Evolutionary conservation across 179 eudicot species (phyloP), one percentile per base, ranked within the genome.

Genomic region (Kewa caespitosa): DNA sequence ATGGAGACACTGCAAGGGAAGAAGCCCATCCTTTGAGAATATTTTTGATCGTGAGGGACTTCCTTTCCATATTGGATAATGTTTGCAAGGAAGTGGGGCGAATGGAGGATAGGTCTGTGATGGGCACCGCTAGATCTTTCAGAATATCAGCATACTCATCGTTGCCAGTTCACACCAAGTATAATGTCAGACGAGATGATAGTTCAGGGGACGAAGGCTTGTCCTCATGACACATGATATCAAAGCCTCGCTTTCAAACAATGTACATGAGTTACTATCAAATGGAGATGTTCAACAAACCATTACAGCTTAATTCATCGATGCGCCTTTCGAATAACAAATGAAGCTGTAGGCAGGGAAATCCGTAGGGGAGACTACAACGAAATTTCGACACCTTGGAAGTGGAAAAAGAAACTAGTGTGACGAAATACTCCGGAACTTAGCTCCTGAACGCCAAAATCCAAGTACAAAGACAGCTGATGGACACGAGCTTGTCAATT

Each of bases 11-110:
- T 22, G 89, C 90, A 36, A 93, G 85, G 78, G 99, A 92, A 76
- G 99, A 91, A 82, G 93, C 93, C 23, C 97, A 90, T 75, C 99
- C 97, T 18, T 82, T 92, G 37, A 83, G 99, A 76, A 90, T 93
- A 33, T 95, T 95, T 74, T 74, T 95, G 86, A 84, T 93, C 36
- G 97, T 95, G 46, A 82, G 97, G 81, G 99, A 95, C 74, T 95
- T 95, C 70, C 89, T 95, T 18, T 80, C 82, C 13, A 50, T 80
- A 59, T 68, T 95, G 77, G 97, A 95, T 77, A 85, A 85, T 39
- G 99, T 95, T 54, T 92, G 99, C 80, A 95, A 89, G 79, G 99
- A 95, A 70, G 95, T 95, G 6, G 90, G 95, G 60, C 81, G 76
- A 62, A 89, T 88, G 90, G 91, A 90, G 62, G 94, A 88, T 10